Conservation (phyloP, 306 rosid genomes). For the Cicer chorassanicum region DNA sequence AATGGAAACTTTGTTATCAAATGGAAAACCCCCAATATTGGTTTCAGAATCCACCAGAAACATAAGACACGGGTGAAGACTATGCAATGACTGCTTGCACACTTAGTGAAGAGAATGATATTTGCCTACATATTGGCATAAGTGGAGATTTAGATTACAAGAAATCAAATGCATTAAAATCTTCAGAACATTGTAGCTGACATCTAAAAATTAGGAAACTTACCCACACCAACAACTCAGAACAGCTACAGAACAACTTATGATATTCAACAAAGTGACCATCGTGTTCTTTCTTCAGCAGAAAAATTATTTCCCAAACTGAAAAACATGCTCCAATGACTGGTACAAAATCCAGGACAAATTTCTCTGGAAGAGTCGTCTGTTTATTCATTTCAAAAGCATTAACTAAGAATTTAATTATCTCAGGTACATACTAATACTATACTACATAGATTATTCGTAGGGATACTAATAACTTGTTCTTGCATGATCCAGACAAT, state of each 20-base stretch:
- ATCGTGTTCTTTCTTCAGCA: slow-evolving; percentile 54
- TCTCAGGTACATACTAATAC: slow-evolving; percentile 15
- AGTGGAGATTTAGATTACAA: slow-evolving; percentile 36
- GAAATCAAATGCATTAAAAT: slow-evolving; percentile 13
- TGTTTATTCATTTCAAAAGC: slow-evolving; percentile 47
- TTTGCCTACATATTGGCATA: slow-evolving; percentile 56
- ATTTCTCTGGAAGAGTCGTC: slow-evolving; percentile 55
- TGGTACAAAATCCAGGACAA: slow-evolving; percentile 63
- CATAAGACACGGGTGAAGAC: slow-evolving; percentile 57
- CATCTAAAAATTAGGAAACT: slow-evolving; percentile 42
- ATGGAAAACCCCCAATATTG: slow-evolving; percentile 58
- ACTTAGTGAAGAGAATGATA: slow-evolving; percentile 61
- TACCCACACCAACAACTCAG: slow-evolving; percentile 87
- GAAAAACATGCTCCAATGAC: slow-evolving; percentile 70
- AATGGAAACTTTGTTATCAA: slow-evolving; percentile 55
- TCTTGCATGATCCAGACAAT: background rate
- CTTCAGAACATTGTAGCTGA: slow-evolving; percentile 14
- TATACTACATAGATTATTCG: background rate
- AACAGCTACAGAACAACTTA: slow-evolving; percentile 71
- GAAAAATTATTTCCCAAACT: slow-evolving; percentile 60
- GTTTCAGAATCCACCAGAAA: slow-evolving; percentile 85
- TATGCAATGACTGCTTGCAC: slow-evolving; percentile 51
- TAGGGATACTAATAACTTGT: background rate
- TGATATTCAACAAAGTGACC: slow-evolving; percentile 56
- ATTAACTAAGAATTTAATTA: slow-evolving; percentile 40